Conservation (phyloP, 257 asterid genomes). For the Solanum appendiculatum region DNA sequence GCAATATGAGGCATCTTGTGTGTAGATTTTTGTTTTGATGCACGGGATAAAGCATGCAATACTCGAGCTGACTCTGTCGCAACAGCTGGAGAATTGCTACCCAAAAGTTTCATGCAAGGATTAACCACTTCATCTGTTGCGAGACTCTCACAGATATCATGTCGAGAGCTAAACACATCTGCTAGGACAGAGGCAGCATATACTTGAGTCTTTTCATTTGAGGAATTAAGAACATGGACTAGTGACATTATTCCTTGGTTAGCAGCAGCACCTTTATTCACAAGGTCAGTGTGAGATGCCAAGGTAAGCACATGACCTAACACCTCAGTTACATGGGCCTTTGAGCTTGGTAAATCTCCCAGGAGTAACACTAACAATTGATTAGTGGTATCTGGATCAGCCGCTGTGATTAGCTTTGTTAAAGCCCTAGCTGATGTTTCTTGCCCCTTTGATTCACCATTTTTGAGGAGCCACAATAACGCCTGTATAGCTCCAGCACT, state of each 20-base stretch:
- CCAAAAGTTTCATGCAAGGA: slow-evolving; percentile 52
- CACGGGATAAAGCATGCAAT: slow-evolving; percentile 59
- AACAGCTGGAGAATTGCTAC: slow-evolving; percentile 48
- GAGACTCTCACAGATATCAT: slow-evolving; percentile 62
- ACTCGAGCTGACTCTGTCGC: slow-evolving; percentile 69
- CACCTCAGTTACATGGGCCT: slow-evolving; percentile 52
- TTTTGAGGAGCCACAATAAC: slow-evolving; percentile 59
- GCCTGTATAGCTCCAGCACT: slow-evolving; percentile 76
- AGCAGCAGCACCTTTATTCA: slow-evolving; percentile 44
- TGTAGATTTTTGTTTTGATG: slow-evolving; percentile 27
- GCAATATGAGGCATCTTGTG: slow-evolving; percentile 45
- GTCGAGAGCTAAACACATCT: slow-evolving; percentile 45
- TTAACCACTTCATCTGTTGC: slow-evolving; percentile 62
- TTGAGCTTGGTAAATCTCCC: slow-evolving; percentile 60
- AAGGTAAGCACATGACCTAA: slow-evolving; percentile 74
- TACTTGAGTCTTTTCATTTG: slow-evolving; percentile 56
- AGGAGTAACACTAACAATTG: slow-evolving; percentile 58
- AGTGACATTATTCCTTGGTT: slow-evolving; percentile 70
- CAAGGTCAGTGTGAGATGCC: slow-evolving; percentile 62
- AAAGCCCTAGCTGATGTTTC: slow-evolving; percentile 59
- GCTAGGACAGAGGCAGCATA: slow-evolving; percentile 66
- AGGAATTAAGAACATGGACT: slow-evolving; percentile 66
- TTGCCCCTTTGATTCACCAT: slow-evolving; percentile 65
- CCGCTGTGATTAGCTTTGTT: slow-evolving; percentile 35
- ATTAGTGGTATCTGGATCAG: slow-evolving; percentile 46